Evolutionary conservation across 768 basidiomycete species (phyloP).

Genomic region (Clathrus columnatus): DNA sequence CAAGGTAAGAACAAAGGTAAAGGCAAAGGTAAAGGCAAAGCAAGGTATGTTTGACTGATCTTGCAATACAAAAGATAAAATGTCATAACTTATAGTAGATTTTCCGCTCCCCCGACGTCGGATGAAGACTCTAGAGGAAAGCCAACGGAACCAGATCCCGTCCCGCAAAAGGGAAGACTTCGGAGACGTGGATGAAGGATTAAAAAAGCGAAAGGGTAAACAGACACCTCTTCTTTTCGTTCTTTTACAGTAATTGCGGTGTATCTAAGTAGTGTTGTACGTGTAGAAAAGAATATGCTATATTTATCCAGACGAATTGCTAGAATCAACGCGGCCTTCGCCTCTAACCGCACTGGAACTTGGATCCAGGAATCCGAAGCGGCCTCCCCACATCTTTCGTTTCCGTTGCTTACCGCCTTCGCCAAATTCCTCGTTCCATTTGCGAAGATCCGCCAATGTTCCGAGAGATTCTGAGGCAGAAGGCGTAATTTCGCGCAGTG

Average conservation of each 20-base stretch:
- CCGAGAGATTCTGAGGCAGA: slow-evolving; percentile 79
- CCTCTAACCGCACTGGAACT: slow-evolving; percentile 24
- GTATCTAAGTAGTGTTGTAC: no score
- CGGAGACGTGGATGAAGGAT: no score
- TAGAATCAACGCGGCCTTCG: not conserved
- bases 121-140: no score
- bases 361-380: slow-evolving; percentile 73
- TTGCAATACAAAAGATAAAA: not conserved
- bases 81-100: no score
- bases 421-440: slow-evolving; percentile 93
- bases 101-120: no score
- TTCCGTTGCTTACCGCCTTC: slow-evolving; percentile 66
- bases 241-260: no score
- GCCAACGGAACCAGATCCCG: no score
- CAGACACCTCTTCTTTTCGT: no score
- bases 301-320: not conserved
- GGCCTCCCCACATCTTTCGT: slow-evolving; percentile 73
- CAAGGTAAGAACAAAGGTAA: no score
- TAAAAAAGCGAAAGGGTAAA: no score
- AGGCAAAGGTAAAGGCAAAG: not conserved
- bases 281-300: not conserved
- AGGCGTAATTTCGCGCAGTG: slow-evolving; percentile 83
- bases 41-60: not conserved
- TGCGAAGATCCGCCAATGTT: slow-evolving; percentile 63
- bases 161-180: no score